A percentile compares a stretch with the other conserved stretches of the same genome.
Conservation (phyloP, 2,329 filamentous ascomycete genomes). For the Chalaropsis ovoidea region DNA sequence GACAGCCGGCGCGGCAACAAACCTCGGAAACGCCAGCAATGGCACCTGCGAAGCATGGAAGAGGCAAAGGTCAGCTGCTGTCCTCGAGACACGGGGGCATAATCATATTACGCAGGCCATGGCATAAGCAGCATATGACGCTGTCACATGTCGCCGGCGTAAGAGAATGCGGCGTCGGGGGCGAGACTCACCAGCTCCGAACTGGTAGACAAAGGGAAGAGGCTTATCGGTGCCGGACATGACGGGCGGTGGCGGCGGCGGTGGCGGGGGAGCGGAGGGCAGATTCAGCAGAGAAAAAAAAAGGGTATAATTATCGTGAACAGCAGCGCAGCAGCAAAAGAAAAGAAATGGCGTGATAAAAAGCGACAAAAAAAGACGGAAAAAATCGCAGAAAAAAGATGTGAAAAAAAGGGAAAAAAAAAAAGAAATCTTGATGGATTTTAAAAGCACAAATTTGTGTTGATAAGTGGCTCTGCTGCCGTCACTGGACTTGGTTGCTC, state of each 20-base stretch:
- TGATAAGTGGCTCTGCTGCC: slow-evolving; percentile 19
- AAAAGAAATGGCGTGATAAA: slow-evolving; percentile 11
- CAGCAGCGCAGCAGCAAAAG: slow-evolving; percentile 1
- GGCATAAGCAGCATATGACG: not conserved
- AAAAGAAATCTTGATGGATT: slow-evolving; percentile 11
- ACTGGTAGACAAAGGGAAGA: slow-evolving; percentile 88
- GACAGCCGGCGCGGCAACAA: slow-evolving; percentile 34
- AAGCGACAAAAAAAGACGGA: not conserved
- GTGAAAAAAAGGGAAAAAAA: slow-evolving; percentile 10
- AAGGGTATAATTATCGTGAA: slow-evolving; percentile 11
- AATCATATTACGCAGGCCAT: not conserved
- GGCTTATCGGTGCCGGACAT: slow-evolving; percentile 59
- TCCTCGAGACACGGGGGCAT: not conserved
- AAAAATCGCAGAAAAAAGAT: slow-evolving; percentile 7
- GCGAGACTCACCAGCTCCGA: slow-evolving; percentile 61
- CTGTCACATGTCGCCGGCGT: slow-evolving; percentile 11
- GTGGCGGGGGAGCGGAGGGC: not conserved
- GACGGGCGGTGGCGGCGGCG: slow-evolving; percentile 32
- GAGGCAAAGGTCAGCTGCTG: not conserved
- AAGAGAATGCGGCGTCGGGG: not conserved
- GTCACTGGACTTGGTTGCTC: not conserved
- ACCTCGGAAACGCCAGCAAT: slow-evolving; percentile 97
- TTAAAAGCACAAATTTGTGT: slow-evolving; percentile 13
- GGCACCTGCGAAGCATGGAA: slow-evolving; percentile 48
- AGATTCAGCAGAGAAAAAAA: not conserved